Base-by-base conservation (phyloP, 306 rosid species). In the Inga oerstediana region DNA sequence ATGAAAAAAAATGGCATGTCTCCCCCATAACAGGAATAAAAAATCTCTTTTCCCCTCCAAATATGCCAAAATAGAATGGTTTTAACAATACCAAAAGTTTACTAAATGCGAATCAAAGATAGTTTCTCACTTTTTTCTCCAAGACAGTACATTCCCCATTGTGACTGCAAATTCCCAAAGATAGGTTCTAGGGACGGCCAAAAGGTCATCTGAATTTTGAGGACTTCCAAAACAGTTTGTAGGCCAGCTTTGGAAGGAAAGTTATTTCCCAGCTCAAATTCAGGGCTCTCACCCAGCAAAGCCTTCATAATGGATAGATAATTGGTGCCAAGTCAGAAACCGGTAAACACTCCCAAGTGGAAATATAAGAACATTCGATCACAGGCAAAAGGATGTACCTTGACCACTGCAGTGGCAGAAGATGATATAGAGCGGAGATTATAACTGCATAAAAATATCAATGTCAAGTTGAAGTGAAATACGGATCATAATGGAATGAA, bases 401-500 rank as follows among this genome's bases (percentile, higher is more conserved):
- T 92, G 71, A 91, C 87, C 75, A 96, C 99, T 54, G 92, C 88
- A 80, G 98, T 90, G 49, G 99, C 97, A 11, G 99, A 96, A 59
- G 97, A 89, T 4, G 99, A 96, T 84, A 96, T 92, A 65, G 99
- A 92, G 71, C 99, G 99, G 27, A 96, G 97, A 91, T 96, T 96
- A 84, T 96, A 96, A 82, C 99, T 96, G 98, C 91, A 86, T 83
- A 12, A 41, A 83, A 84, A 72, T 17, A 78, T 75, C 51, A 58
- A 80, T 69, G 76, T 90, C 84, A 85, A 64, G 76, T 56, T 35
- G 10, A 74, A 79, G 81, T 4, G 45, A 34, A 78, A 84, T 62
- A 65, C 41, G 72, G 20, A 87, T 72, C 20, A 41, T 49, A 41
- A 46, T 68, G 75, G 22, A 79, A 75, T 73, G 66, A 15, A 8